Percentiles rank a stretch among this genome's conserved stretches.
Evolutionary conservation across 2,329 filamentous ascomycete genomes (phyloP).

Genomic region (Lecanicillium sp.): DNA sequence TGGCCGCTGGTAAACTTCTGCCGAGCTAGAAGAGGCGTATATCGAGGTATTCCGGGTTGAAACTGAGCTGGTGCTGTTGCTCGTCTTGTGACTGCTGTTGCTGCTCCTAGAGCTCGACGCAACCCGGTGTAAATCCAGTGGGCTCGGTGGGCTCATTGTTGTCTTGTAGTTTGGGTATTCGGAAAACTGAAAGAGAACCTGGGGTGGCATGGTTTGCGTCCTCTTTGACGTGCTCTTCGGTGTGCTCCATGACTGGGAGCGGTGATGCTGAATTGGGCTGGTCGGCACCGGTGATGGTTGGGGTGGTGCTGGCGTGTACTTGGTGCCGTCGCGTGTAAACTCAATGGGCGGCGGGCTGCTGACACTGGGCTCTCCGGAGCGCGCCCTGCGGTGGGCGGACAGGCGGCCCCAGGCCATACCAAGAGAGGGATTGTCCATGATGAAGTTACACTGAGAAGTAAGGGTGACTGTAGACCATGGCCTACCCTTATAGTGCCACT

Average conservation of each 20-base stretch:
- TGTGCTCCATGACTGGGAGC: constrained; percentile 8
- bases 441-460: neutral
- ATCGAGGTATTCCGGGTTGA: neutral
- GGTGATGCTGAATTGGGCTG: neutral
- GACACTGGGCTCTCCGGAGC: constrained; percentile 1
- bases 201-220: neutral
- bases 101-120: neutral
- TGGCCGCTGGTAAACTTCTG: neutral
- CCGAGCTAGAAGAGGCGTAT: constrained; percentile 3
- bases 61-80: constrained; percentile 1
- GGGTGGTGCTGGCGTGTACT: neutral
- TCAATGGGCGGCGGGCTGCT: neutral
- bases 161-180: constrained; percentile 5
- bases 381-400: constrained; percentile 5
- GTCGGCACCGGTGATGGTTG: neutral
- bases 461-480: constrained; percentile 1
- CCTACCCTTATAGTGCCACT: neutral
- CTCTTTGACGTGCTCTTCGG: neutral
- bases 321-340: constrained; percentile 8
- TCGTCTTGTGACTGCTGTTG: neutral
- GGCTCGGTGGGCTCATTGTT: neutral
- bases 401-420: constrained; percentile 9
- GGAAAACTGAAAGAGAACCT: neutral
- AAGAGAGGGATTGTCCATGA: constrained; percentile 6
- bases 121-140: constrained; percentile 1